Conservation (phyloP, 495 filamentous ascomycete species). For the Podospora australis region DNA sequence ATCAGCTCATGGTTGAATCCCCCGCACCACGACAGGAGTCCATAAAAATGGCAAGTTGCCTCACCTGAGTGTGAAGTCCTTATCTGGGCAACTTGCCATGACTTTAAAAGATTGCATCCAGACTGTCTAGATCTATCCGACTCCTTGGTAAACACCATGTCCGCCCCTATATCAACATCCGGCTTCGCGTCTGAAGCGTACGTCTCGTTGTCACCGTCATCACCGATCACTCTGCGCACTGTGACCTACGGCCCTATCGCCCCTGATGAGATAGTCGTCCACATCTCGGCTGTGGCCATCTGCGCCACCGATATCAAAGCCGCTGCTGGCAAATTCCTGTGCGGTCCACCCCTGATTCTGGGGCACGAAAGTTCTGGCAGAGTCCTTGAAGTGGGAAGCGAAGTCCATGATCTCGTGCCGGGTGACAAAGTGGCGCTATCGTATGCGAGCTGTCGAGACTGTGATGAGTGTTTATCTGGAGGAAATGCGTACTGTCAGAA, state of each 20-base stretch:
- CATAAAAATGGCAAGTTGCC: too few species aligned
- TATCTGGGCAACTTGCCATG: too few species aligned
- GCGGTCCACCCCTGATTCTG: conserved; percentile 11
- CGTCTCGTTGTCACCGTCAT: neutral
- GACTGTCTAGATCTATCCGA: too few species aligned
- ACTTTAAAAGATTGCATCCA: too few species aligned
- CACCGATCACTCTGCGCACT: conserved; percentile 7
- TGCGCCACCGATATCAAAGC: conserved; percentile 15
- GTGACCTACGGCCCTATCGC: conserved; percentile 8
- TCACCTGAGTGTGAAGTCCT: too few species aligned
- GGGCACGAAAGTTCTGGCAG: conserved; percentile 13
- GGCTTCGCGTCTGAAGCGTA: neutral
- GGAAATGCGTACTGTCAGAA: conserved; percentile 9
- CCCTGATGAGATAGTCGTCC: conserved; percentile 6
- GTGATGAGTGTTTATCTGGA: conserved; percentile 3
- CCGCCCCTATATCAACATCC: too few species aligned
- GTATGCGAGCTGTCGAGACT: conserved; percentile 4
- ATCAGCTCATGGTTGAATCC: too few species aligned
- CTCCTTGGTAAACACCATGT: too few species aligned
- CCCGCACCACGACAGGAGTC: too few species aligned
- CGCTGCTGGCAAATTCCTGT: conserved; percentile 8
- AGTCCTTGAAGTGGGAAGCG: neutral
- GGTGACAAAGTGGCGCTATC: conserved; percentile 14
- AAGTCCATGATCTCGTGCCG: neutral
- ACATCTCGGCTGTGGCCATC: conserved; percentile 4